phyloP scores from a whole-genome alignment of 164 flowering plant genomes.

The Vitis riparia region DNA sequence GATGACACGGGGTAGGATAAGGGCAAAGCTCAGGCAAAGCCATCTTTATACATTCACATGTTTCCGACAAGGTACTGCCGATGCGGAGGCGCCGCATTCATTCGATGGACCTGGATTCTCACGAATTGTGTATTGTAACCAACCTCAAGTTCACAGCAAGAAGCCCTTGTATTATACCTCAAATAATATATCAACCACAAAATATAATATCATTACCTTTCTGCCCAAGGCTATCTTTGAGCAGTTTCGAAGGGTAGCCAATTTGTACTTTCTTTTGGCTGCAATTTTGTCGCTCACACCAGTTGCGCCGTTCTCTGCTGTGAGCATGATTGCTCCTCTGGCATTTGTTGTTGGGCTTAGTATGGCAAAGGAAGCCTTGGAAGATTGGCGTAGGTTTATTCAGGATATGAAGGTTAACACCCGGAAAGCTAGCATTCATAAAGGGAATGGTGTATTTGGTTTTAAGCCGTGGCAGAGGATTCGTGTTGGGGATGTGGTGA shows the following conservation, averaged over 20 bases:
- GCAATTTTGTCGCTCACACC: slow-evolving; percentile 72
- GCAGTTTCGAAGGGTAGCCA: slow-evolving; percentile 96
- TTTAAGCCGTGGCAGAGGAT: slow-evolving; percentile 67
- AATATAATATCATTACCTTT: slow-evolving; percentile 75
- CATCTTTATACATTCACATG: slow-evolving; percentile 64
- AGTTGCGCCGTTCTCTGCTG: slow-evolving; percentile 69
- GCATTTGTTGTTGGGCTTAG: slow-evolving; percentile 93
- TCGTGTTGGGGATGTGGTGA: slow-evolving; percentile 79
- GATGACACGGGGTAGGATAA: slow-evolving; percentile 62
- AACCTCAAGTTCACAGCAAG: slow-evolving; percentile 57
- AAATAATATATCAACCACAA: slow-evolving; percentile 88
- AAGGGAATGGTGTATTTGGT: slow-evolving; percentile 58
- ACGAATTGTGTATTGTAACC: slow-evolving; percentile 72
- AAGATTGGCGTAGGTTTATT: slow-evolving; percentile 89
- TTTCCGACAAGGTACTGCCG: slow-evolving; percentile 27
- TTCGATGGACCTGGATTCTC: slow-evolving; percentile 78
- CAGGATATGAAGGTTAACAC: slow-evolving; percentile 85
- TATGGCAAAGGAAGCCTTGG: slow-evolving; percentile 93
- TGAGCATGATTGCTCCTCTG: slow-evolving; percentile 93
- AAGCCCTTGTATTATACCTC: slow-evolving; percentile 62
- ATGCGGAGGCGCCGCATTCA: slow-evolving; percentile 41
- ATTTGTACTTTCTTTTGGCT: slow-evolving; percentile 85
- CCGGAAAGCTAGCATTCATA: slow-evolving; percentile 61
- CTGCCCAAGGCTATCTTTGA: slow-evolving; percentile 91
- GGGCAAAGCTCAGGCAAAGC: slow-evolving; percentile 56